Base-by-base conservation (phyloP, 495 filamentous ascomycete species). In the Penicillium pancosmium region DNA sequence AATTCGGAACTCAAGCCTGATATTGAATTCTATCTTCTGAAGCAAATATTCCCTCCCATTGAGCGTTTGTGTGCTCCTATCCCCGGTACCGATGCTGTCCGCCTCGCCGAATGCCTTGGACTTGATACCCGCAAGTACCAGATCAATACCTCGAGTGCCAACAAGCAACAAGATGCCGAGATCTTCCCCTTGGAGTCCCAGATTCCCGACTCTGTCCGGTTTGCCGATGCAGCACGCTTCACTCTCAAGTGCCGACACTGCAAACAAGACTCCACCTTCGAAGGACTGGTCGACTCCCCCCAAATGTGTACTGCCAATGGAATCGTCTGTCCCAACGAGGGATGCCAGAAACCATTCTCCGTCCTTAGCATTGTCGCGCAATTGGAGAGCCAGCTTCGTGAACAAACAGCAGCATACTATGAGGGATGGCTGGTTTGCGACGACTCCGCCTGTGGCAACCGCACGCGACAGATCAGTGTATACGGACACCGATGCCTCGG, bases 21-120 rank as follows among this genome's bases (percentile, higher is more conserved):
- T 70, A 82, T 95, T 27, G 94, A 98, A 64, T 98, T 93, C 85
- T 98, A 98, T 73, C 85, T 98, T 34, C 86, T 91, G 74, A 98
- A 98, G 78, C 94, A 98, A 70, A 97, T 98, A 53, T 94, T 98
- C 76, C 94, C 94, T 6, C 94, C 95, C 2, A 96, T 98, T 54
- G 94, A 98, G 78, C 92, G 94, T 82, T 86, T 98, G 27, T 98
- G 94, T 70, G 95, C 92, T 47, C 95, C 94, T 41, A 96, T 98
- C 59, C 85, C 86, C 33, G 93, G 94, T 47, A 98, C 94, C 13
- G 91, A 96, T 64, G 86, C 92, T 40, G 80, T 89, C 8, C 88
- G 91, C 57, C 82, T 98, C 3, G 94, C 94, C 8, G 92, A 96
- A 69, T 96, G 93, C 66, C 84, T 98, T 33, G 94, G 94, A 34